Conservation (phyloP, 139 green algal species). For the Coccomyxa sp. region DNA sequence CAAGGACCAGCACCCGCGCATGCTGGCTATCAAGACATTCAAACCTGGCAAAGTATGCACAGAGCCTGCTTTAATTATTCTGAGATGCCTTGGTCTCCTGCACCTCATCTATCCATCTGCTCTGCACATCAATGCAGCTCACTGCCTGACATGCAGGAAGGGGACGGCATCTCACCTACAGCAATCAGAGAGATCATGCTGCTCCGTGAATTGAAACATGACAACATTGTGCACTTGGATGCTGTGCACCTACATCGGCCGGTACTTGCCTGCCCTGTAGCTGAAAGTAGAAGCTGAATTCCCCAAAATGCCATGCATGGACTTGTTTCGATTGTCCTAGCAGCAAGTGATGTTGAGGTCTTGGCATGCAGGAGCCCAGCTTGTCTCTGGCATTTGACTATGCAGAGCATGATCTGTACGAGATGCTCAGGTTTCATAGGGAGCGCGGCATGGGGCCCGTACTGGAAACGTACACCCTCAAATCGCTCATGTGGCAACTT, state of each 20-base stretch:
- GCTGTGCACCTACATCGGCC: slow-evolving; percentile 47
- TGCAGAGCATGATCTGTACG: slow-evolving; percentile 73
- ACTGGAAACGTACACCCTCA: slow-evolving; percentile 56
- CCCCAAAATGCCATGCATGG: not conserved
- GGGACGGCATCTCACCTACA: slow-evolving; percentile 61
- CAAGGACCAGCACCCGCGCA: slow-evolving; percentile 25
- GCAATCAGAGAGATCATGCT: slow-evolving; percentile 76
- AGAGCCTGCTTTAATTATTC: not conserved
- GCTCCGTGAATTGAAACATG: slow-evolving; percentile 61
- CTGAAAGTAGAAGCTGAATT: not conserved
- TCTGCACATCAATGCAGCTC: slow-evolving; percentile 26
- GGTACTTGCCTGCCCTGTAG: not conserved
- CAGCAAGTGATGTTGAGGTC: not conserved
- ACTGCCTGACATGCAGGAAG: slow-evolving; percentile 35
- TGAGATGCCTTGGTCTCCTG: not conserved
- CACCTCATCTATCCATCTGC: not conserved
- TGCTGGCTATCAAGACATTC: slow-evolving; percentile 66
- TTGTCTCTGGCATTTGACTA: slow-evolving; percentile 77
- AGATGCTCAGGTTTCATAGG: slow-evolving; percentile 55
- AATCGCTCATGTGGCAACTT: slow-evolving; percentile 69
- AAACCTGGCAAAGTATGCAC: slow-evolving; percentile 47
- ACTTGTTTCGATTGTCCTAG: not conserved
- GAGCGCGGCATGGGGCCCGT: slow-evolving; percentile 37
- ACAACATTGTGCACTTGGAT: slow-evolving; percentile 63
- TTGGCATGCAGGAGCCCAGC: slow-evolving; percentile 27